These are phyloP conservation scores for Pachysandra terminalis DNA, from an alignment of 164 flowering plant genomes.

Conservation along the genomic window DNA sequence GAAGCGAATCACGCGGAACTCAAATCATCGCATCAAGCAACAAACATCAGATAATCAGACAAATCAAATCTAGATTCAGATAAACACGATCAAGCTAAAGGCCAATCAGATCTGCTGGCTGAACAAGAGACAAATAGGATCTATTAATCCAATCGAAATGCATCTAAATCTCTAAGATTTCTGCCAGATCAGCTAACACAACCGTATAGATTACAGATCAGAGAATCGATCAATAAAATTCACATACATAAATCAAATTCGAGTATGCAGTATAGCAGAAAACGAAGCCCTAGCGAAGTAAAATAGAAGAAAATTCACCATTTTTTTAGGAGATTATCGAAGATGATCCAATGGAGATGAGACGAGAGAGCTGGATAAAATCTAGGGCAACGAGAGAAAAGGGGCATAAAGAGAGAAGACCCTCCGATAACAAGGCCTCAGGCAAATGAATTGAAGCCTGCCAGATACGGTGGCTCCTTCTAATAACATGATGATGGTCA, in stretches of 20 bases:
- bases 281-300: background rate
- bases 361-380: conserved; percentile 8
- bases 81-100: background rate
- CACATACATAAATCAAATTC: background rate
- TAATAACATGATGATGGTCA: conserved; percentile 8
- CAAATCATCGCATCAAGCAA: background rate
- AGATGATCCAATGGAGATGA: conserved; percentile 5
- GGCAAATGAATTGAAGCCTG: background rate
- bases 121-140: background rate
- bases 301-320: conserved; percentile 16
- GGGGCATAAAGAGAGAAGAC: background rate
- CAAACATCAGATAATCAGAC: background rate
- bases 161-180: conserved; percentile 8
- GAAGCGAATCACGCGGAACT: background rate
- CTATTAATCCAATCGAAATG: background rate
- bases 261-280: background rate
- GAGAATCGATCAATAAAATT: background rate
- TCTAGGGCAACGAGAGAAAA: conserved; percentile 16
- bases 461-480: background rate
- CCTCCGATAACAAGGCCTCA: conserved; percentile 7
- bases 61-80: conserved; percentile 8
- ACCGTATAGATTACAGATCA: conserved; percentile 3
- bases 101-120: conserved; percentile 5
- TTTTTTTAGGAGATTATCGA: conserved; percentile 16
- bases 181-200: background rate